phyloP scores from a whole-genome alignment of 176 grass and related monocot genomes.

The Puccinellia tenuiflora region DNA sequence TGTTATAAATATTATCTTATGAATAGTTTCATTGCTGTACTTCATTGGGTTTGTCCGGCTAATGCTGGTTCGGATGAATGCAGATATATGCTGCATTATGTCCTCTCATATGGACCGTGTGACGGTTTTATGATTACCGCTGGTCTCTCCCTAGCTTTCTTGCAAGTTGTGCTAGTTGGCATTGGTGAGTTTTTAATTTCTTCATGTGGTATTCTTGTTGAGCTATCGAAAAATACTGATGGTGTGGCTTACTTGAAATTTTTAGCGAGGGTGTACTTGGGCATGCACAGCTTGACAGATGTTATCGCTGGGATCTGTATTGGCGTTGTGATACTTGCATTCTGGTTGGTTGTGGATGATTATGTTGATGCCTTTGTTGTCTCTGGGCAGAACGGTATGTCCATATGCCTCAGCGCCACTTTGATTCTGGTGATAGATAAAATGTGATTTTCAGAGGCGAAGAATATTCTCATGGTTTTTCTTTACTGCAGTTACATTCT shows the following conservation, averaged over 20 bases:
- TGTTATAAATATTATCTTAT: background rate
- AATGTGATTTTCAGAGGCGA: background rate
- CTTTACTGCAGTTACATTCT: constrained; percentile 63
- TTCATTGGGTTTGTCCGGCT: background rate
- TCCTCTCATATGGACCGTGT: constrained; percentile 36
- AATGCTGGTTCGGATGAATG: constrained; percentile 12
- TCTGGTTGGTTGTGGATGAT: constrained; percentile 67
- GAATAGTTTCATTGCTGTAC: background rate
- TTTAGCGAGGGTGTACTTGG: constrained; percentile 84
- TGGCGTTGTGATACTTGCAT: constrained; percentile 68
- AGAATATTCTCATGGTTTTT: background rate
- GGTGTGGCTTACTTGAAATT: constrained; percentile 28
- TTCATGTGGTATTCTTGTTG: background rate
- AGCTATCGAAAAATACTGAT: background rate
- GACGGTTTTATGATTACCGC: constrained; percentile 21
- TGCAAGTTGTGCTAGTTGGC: constrained; percentile 53
- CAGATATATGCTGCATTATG: constrained; percentile 83
- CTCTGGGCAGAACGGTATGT: constrained; percentile 76
- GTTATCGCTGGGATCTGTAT: constrained; percentile 65
- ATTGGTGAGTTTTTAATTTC: constrained; percentile 48
- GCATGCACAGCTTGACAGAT: constrained; percentile 93
- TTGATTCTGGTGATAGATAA: background rate
- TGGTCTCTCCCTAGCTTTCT: constrained; percentile 43
- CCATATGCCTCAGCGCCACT: background rate
- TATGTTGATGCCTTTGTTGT: constrained; percentile 77